phyloP scores from a whole-genome alignment of 208 protist genomes.

The Porcisia hertigi region DNA sequence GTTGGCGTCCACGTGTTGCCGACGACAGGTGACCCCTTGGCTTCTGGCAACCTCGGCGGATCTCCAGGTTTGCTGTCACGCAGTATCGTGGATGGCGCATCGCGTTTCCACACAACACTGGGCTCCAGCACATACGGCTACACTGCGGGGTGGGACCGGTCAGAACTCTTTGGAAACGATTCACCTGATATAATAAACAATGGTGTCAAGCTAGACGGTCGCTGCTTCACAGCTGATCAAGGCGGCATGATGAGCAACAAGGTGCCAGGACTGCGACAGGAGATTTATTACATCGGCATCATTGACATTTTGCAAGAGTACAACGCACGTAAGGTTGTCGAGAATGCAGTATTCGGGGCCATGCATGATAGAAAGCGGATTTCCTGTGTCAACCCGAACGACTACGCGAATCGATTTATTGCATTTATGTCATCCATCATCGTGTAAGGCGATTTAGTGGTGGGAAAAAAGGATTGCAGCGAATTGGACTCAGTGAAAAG shows the following conservation, averaged over 20 bases:
- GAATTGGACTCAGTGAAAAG: too few species aligned
- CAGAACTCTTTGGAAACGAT: conserved; percentile 1
- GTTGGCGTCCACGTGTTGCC: conserved; percentile 89
- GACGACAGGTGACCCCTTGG: conserved; percentile 8
- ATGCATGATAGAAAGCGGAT: conserved; percentile 76
- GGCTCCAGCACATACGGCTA: neutral
- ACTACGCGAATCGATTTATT: conserved; percentile 89
- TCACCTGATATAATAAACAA: conserved; percentile 1
- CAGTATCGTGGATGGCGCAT: conserved; percentile 11
- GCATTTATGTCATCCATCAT: conserved; percentile 91
- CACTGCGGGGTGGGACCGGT: conserved; percentile 1
- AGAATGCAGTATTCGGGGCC: conserved; percentile 68
- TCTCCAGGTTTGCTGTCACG: conserved; percentile 7
- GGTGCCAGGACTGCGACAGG: conserved; percentile 48
- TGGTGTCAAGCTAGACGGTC: conserved; percentile 39
- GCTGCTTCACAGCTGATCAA: conserved; percentile 79
- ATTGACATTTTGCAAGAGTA: conserved; percentile 95
- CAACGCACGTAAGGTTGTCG: conserved; percentile 76
- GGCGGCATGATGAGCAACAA: conserved; percentile 83
- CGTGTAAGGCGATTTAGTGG: conserved; percentile 32
- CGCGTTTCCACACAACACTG: conserved; percentile 6
- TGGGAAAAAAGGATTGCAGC: neutral
- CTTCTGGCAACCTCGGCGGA: neutral
- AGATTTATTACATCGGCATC: conserved; percentile 94
- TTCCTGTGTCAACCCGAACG: conserved; percentile 78